phyloP scores from a whole-genome alignment of 805 yeast genomes.

The Brettanomyces anomalus region DNA sequence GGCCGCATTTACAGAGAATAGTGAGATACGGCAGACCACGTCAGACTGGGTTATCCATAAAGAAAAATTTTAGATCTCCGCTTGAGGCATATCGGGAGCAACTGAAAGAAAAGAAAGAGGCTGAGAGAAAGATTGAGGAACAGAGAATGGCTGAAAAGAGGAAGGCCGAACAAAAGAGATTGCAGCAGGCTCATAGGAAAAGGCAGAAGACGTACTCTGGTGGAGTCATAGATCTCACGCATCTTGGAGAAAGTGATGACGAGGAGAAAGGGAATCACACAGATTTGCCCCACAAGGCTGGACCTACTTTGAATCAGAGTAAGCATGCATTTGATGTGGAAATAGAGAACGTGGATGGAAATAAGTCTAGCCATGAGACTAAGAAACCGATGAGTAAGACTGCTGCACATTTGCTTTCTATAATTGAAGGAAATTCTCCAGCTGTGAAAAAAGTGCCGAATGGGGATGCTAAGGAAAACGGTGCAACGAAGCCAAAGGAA shows the following conservation, averaged over 20 bases:
- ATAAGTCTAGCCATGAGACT: too few relatives aligned
- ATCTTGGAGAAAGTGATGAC: slow-evolving; percentile 7
- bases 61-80: slow-evolving; percentile 21
- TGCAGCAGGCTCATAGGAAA: neutral
- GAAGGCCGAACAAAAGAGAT: neutral
- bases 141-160: neutral
- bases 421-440: neutral
- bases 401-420: slow-evolving; percentile 8
- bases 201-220: slow-evolving; percentile 6
- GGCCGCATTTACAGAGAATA: slow-evolving; percentile 17
- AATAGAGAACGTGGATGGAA: neutral
- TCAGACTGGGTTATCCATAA: slow-evolving; percentile 10
- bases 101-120: slow-evolving; percentile 8
- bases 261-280: neutral
- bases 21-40: slow-evolving; percentile 21
- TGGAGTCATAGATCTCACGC: slow-evolving; percentile 11
- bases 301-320: neutral
- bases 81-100: slow-evolving; percentile 14
- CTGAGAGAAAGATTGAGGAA: neutral
- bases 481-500: too few relatives aligned
- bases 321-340: neutral
- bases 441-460: neutral
- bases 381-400: slow-evolving; percentile 10
- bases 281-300: neutral
- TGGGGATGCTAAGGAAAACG: too few relatives aligned